phyloP scores from a whole-genome alignment of 2,329 filamentous ascomycete genomes.

The Talaromyces sp. region DNA sequence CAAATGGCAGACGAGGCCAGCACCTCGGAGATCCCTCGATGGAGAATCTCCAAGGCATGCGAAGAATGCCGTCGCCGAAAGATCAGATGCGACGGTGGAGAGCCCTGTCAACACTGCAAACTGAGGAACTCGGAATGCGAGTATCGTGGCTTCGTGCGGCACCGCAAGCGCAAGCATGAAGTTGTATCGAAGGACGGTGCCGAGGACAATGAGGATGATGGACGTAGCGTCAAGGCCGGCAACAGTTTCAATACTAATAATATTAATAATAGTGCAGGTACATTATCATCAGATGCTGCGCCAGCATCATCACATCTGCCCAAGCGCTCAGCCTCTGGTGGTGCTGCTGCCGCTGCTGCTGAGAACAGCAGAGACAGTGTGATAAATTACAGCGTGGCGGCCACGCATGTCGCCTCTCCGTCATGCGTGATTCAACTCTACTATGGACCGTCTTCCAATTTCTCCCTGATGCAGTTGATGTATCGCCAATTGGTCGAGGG shows the following conservation, averaged over 20 bases:
- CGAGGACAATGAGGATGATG: slow-evolving; percentile 9
- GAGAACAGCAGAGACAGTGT: slow-evolving; percentile 14
- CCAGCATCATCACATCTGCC: not conserved
- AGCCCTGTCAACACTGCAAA: slow-evolving; percentile 38
- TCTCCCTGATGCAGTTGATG: slow-evolving; percentile 39
- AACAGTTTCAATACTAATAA: not conserved
- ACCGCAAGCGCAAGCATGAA: slow-evolving; percentile 31
- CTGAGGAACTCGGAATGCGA: slow-evolving; percentile 27
- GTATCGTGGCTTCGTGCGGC: slow-evolving; percentile 34
- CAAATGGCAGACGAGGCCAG: slow-evolving; percentile 23
- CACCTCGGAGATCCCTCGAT: slow-evolving; percentile 18
- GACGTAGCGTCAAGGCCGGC: not conserved
- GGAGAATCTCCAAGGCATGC: slow-evolving; percentile 36
- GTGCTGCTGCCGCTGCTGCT: not conserved
- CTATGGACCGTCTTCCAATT: slow-evolving; percentile 46
- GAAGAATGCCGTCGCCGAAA: slow-evolving; percentile 40
- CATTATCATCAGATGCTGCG: not conserved
- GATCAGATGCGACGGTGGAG: slow-evolving; percentile 36
- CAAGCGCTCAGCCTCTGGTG: not conserved
- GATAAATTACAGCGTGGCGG: slow-evolving; percentile 43
- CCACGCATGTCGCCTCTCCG: slow-evolving; percentile 43
- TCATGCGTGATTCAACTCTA: slow-evolving; percentile 44
- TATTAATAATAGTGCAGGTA: not conserved
- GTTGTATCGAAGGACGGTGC: slow-evolving; percentile 12
- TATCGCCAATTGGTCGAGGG: slow-evolving; percentile 28